Percentiles rank a stretch among this genome's conserved stretches.
Evolutionary conservation across 768 basidiomycete genomes (phyloP).

Genomic region (Podaxis sp.): DNA sequence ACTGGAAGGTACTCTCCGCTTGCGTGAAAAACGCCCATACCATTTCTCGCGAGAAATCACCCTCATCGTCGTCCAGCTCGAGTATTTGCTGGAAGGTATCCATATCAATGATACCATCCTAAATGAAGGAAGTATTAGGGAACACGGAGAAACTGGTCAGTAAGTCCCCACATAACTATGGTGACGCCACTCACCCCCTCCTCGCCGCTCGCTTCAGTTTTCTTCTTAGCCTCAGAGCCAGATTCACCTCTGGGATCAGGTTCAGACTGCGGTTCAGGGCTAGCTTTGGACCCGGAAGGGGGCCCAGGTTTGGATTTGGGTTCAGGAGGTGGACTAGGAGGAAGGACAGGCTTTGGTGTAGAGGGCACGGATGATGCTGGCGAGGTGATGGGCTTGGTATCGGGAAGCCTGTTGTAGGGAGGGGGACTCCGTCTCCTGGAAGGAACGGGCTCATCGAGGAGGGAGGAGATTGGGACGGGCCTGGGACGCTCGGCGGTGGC

Average conservation of each 20-base stretch:
- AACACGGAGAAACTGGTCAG: not conserved
- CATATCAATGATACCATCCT: constrained; percentile 60
- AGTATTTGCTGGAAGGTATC: constrained; percentile 83
- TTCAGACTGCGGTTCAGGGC: not conserved
- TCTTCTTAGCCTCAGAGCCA: not conserved
- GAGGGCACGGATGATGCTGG: constrained; percentile 8
- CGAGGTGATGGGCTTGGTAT: constrained; percentile 7
- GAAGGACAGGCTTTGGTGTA: constrained; percentile 11
- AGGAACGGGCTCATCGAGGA: constrained; percentile 17
- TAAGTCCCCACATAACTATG: not conserved
- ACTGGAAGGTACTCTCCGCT: constrained; percentile 67
- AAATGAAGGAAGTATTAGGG: constrained; percentile 12
- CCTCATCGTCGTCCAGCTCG: constrained; percentile 87
- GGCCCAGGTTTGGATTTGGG: not conserved
- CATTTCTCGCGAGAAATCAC: constrained; percentile 73
- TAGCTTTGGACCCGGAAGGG: not conserved
- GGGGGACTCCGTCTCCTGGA: constrained; percentile 16
- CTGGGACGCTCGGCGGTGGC: constrained; percentile 18
- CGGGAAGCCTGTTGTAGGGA: constrained; percentile 10
- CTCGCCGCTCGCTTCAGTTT: not conserved
- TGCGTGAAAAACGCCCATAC: constrained; percentile 80
- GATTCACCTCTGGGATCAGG: not conserved
- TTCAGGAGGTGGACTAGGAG: constrained; percentile 1
- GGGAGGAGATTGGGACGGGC: constrained; percentile 15
- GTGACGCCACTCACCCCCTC: constrained; percentile 1